Conservation (phyloP, 2,329 filamentous ascomycete genomes). For the Phoma sp. region DNA sequence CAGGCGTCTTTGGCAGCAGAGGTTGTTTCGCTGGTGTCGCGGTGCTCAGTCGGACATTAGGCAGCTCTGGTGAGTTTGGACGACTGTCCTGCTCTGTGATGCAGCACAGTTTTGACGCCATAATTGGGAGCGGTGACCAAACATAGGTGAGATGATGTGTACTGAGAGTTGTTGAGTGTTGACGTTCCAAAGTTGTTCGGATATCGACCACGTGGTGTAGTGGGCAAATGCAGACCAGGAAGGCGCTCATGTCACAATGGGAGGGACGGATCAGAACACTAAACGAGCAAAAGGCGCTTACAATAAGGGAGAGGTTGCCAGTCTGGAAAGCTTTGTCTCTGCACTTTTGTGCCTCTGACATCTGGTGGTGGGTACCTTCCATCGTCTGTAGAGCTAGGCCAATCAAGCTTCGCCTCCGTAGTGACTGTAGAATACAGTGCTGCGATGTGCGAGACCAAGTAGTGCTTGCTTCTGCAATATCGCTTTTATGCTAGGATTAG, state of each 20-base stretch:
- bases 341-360: no score
- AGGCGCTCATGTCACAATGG: background rate
- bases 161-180: background rate
- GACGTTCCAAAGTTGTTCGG: background rate
- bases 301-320: no score
- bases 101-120: conserved; percentile 45
- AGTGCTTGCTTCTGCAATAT: no score
- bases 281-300: no score
- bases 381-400: no score
- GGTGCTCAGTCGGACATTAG: conserved; percentile 39
- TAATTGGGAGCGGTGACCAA: conserved; percentile 11
- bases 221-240: conserved; percentile 10
- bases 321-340: no score
- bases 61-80: conserved; percentile 40
- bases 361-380: no score
- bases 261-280: no score
- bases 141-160: background rate
- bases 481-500: no score
- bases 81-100: conserved; percentile 37
- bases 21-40: conserved; percentile 36
- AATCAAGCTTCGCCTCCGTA: no score
- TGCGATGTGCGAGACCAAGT: no score
- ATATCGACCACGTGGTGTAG: conserved; percentile 17
- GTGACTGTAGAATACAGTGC: no score
- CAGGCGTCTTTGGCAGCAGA: conserved; percentile 24